Conservation (phyloP, 1,139 yeast species). For the Yamadazyma membranifaciens region DNA sequence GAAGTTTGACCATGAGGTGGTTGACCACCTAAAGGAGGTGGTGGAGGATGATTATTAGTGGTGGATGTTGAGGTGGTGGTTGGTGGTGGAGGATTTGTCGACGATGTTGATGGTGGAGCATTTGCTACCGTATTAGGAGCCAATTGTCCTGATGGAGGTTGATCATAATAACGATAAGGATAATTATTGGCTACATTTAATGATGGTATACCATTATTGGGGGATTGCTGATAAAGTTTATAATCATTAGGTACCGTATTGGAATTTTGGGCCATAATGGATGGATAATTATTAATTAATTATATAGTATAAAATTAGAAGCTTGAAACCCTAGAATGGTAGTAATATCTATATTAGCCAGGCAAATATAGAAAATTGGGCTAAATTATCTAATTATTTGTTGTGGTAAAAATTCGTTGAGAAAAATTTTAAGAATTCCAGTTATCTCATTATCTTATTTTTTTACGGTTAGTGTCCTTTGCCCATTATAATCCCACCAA, state of each 20-base stretch:
- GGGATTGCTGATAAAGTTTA: slow-evolving; percentile 12
- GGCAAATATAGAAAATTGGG: too few species aligned
- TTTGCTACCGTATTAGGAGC: background rate
- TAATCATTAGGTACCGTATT: slow-evolving; percentile 5
- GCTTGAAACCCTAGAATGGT: too few species aligned
- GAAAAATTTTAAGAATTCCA: slow-evolving; percentile 5
- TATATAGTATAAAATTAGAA: too few species aligned
- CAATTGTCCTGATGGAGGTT: slow-evolving; percentile 8
- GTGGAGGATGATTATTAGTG: too few species aligned
- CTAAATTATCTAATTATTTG: too few species aligned
- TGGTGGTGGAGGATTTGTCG: background rate
- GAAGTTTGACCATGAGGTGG: slow-evolving; percentile 5
- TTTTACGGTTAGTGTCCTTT: background rate
- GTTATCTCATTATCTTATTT: slow-evolving; percentile 1
- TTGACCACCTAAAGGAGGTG: too few species aligned
- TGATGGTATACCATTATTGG: slow-evolving; percentile 13
- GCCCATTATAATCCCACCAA: too few species aligned
- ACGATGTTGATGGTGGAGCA: background rate
- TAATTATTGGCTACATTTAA: slow-evolving; percentile 11
- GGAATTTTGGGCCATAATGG: background rate
- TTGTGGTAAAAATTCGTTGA: background rate
- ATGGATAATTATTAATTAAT: too few species aligned
- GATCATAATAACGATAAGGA: slow-evolving; percentile 13
- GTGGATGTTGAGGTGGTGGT: background rate
- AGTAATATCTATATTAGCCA: too few species aligned